These are phyloP conservation scores for Lobulomyces angularis DNA, from an alignment of 192 early-diverging fungal genomes.

Conservation along the genomic window DNA sequence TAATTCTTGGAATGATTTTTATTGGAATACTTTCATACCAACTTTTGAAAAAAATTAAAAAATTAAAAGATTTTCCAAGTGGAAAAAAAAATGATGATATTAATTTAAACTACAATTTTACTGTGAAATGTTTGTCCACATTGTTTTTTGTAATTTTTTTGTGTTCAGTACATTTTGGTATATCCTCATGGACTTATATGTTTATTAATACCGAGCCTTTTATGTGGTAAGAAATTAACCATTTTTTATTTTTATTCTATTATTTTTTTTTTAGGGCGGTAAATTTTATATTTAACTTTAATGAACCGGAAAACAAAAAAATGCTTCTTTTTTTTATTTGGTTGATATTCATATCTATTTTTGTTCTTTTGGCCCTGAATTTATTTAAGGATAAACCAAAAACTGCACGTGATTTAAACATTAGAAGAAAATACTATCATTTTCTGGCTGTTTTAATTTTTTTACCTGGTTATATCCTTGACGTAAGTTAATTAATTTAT, in stretches of 20 bases:
- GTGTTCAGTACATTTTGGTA: neutral
- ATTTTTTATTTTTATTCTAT: no score
- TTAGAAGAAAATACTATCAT: slow-evolving; percentile 79
- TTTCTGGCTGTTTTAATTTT: slow-evolving; percentile 73
- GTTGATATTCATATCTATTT: neutral
- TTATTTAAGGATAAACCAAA: slow-evolving; percentile 7
- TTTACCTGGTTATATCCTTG: slow-evolving; percentile 60
- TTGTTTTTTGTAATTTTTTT: slow-evolving; percentile 10
- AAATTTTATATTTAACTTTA: neutral
- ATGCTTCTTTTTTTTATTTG: neutral
- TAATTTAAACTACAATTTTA: slow-evolving; percentile 17
- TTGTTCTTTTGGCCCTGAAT: neutral
- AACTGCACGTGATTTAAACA: slow-evolving; percentile 31
- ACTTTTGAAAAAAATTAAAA: slow-evolving; percentile 11
- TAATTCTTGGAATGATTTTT: slow-evolving; percentile 4
- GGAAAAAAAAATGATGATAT: slow-evolving; percentile 22
- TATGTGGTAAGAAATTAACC: neutral
- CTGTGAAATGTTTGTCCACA: slow-evolving; percentile 13
- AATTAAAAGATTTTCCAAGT: slow-evolving; percentile 18
- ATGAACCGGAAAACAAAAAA: neutral
- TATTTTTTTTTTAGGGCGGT: neutral
- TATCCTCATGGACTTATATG: neutral
- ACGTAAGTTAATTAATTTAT: slow-evolving; percentile 32
- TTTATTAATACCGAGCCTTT: no score
- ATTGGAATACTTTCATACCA: slow-evolving; percentile 12